phyloP scores from a whole-genome alignment of 768 basidiomycete species.

The Daedaleopsis nitida region DNA sequence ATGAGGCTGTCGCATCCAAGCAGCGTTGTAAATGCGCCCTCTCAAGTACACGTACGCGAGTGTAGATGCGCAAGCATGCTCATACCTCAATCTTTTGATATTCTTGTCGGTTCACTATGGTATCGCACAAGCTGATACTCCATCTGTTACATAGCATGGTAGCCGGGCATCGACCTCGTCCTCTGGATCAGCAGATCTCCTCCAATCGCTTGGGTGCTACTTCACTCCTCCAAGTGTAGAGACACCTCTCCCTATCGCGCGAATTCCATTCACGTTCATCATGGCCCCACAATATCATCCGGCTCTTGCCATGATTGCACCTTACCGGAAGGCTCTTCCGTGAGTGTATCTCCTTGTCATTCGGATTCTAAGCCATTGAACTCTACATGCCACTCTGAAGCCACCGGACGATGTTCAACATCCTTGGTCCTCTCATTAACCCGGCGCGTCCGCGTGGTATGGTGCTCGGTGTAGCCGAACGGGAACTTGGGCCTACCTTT shows the following conservation, averaged over 20 bases:
- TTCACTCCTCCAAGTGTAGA: slow-evolving; percentile 67
- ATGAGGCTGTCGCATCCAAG: too few relatives aligned
- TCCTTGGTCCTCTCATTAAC: slow-evolving; percentile 92
- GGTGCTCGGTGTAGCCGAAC: slow-evolving; percentile 88
- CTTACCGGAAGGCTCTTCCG: slow-evolving; percentile 82
- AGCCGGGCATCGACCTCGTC: slow-evolving; percentile 89
- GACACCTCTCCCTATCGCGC: slow-evolving; percentile 57
- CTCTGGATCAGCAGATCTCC: slow-evolving; percentile 91
- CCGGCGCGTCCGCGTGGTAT: slow-evolving; percentile 85
- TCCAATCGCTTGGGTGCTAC: slow-evolving; percentile 79
- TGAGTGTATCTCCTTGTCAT: slow-evolving; percentile 41
- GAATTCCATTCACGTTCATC: slow-evolving; percentile 87
- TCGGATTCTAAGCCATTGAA: too few relatives aligned
- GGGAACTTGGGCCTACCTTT: slow-evolving; percentile 79
- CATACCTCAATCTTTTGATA: background rate
- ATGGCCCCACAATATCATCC: slow-evolving; percentile 95
- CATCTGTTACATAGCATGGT: too few relatives aligned
- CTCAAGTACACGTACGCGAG: too few relatives aligned
- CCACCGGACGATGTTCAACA: slow-evolving; percentile 90
- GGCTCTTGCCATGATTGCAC: slow-evolving; percentile 75
- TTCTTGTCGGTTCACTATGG: background rate
- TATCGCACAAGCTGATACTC: too few relatives aligned
- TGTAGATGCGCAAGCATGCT: too few relatives aligned
- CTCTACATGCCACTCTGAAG: background rate
- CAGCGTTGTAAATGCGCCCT: too few relatives aligned